phyloP scores from a whole-genome alignment of 768 basidiomycete species.

The Psilocybe azurescens region DNA sequence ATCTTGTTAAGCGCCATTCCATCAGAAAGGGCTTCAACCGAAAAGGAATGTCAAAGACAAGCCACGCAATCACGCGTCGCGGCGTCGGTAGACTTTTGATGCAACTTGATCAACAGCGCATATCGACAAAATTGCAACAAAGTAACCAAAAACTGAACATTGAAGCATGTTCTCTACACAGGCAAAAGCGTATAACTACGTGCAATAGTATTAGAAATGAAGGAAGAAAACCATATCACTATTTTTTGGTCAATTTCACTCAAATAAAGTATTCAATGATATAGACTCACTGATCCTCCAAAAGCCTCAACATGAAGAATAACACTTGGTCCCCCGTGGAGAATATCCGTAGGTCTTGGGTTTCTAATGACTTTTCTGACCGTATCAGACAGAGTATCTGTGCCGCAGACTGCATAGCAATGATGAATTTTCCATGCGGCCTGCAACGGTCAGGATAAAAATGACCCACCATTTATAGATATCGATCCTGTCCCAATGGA shows the following conservation, averaged over 20 bases:
- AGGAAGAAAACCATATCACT: not conserved
- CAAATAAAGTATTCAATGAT: not conserved
- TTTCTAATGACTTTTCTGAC: slow-evolving; percentile 46
- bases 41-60: not conserved
- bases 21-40: slow-evolving; percentile 1
- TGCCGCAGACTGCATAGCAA: slow-evolving; percentile 51
- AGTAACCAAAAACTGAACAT: not conserved
- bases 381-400: slow-evolving; percentile 39
- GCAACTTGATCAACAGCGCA: not conserved
- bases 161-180: not conserved
- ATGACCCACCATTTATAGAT: slow-evolving; percentile 51
- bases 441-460: not conserved
- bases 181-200: not conserved
- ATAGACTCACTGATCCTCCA: slow-evolving; percentile 16
- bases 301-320: slow-evolving; percentile 48
- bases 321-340: slow-evolving; percentile 51
- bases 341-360: slow-evolving; percentile 39
- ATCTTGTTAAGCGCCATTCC: slow-evolving; percentile 9
- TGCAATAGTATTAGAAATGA: not conserved
- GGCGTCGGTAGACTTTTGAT: not conserved
- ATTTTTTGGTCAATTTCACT: not conserved
- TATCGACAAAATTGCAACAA: not conserved
- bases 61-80: not conserved
- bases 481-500: slow-evolving; percentile 39
- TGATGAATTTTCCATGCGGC: not conserved